Evolutionary conservation across 139 green algal species (phyloP).

Genomic region (Nannochloris sp.): DNA sequence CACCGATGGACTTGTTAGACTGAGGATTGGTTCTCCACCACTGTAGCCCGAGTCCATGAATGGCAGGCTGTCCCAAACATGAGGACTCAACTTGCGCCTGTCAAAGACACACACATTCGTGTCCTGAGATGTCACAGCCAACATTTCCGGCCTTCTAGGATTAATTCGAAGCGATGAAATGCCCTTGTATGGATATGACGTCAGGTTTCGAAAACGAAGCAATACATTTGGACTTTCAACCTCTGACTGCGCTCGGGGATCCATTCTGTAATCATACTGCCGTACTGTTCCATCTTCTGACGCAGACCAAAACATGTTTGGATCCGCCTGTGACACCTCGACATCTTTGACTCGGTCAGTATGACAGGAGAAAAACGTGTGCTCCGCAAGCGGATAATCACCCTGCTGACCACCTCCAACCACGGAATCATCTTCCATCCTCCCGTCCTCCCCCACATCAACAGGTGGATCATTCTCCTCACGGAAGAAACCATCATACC

Average conservation of each 20-base stretch:
- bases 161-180: constrained; percentile 48
- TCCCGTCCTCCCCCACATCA: too few relatives aligned
- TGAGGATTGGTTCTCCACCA: too few relatives aligned
- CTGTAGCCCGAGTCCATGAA: too few relatives aligned
- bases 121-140: constrained; percentile 64
- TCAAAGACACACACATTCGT: constrained; percentile 64
- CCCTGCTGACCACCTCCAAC: too few relatives aligned
- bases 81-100: constrained; percentile 38
- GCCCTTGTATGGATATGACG: background rate
- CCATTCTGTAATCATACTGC: constrained; percentile 66
- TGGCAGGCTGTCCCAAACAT: background rate
- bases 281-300: constrained; percentile 65
- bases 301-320: constrained; percentile 78
- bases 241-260: background rate
- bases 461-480: too few relatives aligned
- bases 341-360: constrained; percentile 70
- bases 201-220: background rate
- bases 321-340: constrained; percentile 57
- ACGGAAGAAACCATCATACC: background rate
- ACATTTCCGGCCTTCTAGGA: constrained; percentile 47
- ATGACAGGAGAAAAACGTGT: constrained; percentile 35
- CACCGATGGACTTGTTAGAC: too few relatives aligned
- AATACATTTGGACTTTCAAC: background rate
- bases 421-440: background rate
- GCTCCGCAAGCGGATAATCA: background rate